A percentile compares a stretch with the other conserved stretches of the same genome.
Conservation (phyloP, 148 eudicot genomes). For the Arctostaphylos glauca region DNA sequence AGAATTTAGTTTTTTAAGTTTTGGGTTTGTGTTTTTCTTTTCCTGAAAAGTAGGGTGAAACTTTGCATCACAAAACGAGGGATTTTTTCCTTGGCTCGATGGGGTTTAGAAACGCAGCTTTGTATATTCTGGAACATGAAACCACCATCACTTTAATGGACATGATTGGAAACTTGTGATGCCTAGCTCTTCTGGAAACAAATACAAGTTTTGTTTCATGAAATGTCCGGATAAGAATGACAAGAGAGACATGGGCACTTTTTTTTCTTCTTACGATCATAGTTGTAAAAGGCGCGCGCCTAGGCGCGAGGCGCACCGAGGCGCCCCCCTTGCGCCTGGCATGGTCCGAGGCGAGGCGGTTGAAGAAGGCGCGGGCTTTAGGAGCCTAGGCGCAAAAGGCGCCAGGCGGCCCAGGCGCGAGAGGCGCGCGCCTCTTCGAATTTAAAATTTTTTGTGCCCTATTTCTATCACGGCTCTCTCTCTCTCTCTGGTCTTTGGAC, state of each 20-base stretch:
- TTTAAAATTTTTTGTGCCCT: no score
- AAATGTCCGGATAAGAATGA: not conserved
- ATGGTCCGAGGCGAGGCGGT: no score
- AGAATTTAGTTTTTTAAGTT: no score
- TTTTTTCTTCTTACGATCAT: not conserved
- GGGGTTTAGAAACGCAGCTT: not conserved
- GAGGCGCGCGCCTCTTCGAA: no score
- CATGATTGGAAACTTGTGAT: not conserved
- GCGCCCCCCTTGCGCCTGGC: no score
- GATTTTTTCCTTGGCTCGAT: not conserved
- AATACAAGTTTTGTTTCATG: not conserved
- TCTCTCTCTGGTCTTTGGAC: no score
- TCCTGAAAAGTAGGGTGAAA: not conserved
- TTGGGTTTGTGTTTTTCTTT: not conserved
- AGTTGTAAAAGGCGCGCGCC: no score
- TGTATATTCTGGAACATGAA: not conserved
- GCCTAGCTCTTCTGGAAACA: not conserved
- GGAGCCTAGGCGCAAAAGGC: no score
- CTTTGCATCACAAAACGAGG: not conserved
- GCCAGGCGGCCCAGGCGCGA: no score
- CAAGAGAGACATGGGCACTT: not conserved
- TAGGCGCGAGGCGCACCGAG: no score
- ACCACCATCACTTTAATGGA: not conserved
- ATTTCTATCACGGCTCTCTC: no score
- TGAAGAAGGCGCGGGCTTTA: no score